A percentile compares a stretch with the other conserved stretches of the same genome.
Conservation (phyloP, 352 stramenopile species). For the Phytophthora litchii region DNA sequence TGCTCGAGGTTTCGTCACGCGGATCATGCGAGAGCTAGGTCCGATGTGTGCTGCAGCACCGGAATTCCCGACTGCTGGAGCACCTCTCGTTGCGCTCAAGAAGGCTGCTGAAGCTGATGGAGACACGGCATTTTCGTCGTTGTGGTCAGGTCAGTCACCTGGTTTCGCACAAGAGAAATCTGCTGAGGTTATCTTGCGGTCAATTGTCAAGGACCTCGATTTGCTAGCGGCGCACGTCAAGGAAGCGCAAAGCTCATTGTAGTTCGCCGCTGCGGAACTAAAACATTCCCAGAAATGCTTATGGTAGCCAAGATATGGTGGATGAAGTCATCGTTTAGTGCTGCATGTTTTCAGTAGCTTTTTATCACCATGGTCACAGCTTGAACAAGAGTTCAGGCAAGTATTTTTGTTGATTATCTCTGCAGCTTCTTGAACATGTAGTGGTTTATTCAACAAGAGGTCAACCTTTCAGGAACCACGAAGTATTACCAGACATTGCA, state of each 20-base stretch:
- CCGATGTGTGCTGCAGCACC: conserved; percentile 31
- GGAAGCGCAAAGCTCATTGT: conserved; percentile 4
- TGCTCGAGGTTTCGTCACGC: conserved; percentile 50
- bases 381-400: too few species aligned
- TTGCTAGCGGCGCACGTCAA: neutral
- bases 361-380: too few species aligned
- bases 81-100: conserved; percentile 23
- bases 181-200: conserved; percentile 29
- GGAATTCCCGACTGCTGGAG: conserved; percentile 29
- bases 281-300: too few species aligned
- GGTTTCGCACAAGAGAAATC: conserved; percentile 29
- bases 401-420: too few species aligned
- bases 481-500: conserved; percentile 4
- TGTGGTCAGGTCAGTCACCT: conserved; percentile 37
- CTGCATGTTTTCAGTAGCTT: too few species aligned
- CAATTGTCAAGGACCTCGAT: conserved; percentile 28
- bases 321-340: too few species aligned
- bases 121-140: conserved; percentile 33
- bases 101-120: conserved; percentile 22
- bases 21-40: conserved; percentile 40
- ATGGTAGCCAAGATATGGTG: too few species aligned
- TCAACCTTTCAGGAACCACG: conserved; percentile 29
- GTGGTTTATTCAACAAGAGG: neutral
- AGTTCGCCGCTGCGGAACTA: neutral
- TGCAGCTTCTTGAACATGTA: neutral